Conservation (phyloP, 106 monocot genomes). For the Amphibolis antarctica region DNA sequence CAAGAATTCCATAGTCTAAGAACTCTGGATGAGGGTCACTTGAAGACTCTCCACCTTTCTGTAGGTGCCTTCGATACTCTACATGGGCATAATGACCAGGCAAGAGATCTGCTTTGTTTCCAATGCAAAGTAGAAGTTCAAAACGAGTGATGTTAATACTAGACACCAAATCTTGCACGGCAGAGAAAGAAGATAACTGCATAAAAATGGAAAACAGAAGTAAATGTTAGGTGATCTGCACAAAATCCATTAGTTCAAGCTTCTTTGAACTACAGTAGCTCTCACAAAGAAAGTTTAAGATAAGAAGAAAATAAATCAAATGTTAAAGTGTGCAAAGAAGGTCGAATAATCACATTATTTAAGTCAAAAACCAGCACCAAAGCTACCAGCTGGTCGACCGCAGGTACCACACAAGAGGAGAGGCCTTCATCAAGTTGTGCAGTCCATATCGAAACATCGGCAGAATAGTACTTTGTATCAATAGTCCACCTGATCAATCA, state of each 20-base stretch:
- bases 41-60: conserved; percentile 43
- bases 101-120: conserved; percentile 91
- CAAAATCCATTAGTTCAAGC: neutral
- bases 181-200: conserved; percentile 61
- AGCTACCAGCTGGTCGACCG: conserved; percentile 42
- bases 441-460: conserved; percentile 80
- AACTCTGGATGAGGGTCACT: conserved; percentile 55
- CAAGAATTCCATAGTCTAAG: conserved; percentile 67
- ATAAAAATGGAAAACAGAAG: neutral
- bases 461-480: conserved; percentile 92
- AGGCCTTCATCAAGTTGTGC: conserved; percentile 59
- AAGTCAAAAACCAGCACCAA: conserved; percentile 96
- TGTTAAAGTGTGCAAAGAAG: neutral
- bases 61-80: conserved; percentile 66
- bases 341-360: conserved; percentile 49
- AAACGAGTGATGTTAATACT: conserved; percentile 48
- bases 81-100: conserved; percentile 77
- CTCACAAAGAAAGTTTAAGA: neutral
- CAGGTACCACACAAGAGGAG: conserved; percentile 37
- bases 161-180: conserved; percentile 62
- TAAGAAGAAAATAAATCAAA: neutral
- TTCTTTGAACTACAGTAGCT: neutral
- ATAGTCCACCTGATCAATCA: conserved; percentile 75
- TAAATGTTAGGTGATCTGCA: neutral
- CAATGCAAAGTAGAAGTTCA: conserved; percentile 83